Evolutionary conservation across 2,329 filamentous ascomycete species (phyloP).

Genomic region (Penicillium rolfsii): DNA sequence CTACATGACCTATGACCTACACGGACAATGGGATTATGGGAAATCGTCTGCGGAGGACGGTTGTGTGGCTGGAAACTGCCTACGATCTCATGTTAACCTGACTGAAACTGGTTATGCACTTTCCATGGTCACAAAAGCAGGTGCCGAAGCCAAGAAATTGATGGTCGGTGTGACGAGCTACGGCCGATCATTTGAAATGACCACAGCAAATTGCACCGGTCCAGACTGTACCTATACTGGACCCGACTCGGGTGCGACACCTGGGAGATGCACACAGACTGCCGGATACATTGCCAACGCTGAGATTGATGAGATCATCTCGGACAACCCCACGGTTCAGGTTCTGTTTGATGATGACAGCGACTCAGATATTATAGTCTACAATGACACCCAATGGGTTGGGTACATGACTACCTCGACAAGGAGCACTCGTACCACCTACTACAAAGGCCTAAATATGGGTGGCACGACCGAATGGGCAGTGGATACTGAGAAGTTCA

Average conservation of each 20-base stretch:
- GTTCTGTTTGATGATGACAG: not conserved
- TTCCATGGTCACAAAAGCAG: slow-evolving; percentile 5
- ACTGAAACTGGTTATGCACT: slow-evolving; percentile 7
- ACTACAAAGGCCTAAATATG: not conserved
- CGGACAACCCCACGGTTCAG: not conserved
- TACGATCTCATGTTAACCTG: slow-evolving; percentile 6
- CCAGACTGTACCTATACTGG: no score
- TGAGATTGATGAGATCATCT: not conserved
- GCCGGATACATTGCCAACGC: slow-evolving; percentile 8
- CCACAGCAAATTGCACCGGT: no score
- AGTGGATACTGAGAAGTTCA: not conserved
- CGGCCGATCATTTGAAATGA: not conserved
- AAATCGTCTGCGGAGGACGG: not conserved
- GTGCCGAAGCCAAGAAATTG: not conserved
- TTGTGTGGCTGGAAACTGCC: slow-evolving; percentile 3
- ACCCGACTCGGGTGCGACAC: not conserved
- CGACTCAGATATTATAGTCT: not conserved
- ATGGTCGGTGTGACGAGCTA: not conserved
- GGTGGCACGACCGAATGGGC: not conserved
- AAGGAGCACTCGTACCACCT: not conserved
- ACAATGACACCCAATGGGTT: slow-evolving; percentile 1
- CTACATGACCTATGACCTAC: slow-evolving; percentile 10
- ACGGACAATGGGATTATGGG: slow-evolving; percentile 7
- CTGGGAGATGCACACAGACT: slow-evolving; percentile 7
- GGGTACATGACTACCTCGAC: not conserved